A percentile compares a stretch with the other conserved stretches of the same genome.
phyloP scores from a whole-genome alignment of 352 stramenopile genomes.

The Globisporangium yorkense region DNA sequence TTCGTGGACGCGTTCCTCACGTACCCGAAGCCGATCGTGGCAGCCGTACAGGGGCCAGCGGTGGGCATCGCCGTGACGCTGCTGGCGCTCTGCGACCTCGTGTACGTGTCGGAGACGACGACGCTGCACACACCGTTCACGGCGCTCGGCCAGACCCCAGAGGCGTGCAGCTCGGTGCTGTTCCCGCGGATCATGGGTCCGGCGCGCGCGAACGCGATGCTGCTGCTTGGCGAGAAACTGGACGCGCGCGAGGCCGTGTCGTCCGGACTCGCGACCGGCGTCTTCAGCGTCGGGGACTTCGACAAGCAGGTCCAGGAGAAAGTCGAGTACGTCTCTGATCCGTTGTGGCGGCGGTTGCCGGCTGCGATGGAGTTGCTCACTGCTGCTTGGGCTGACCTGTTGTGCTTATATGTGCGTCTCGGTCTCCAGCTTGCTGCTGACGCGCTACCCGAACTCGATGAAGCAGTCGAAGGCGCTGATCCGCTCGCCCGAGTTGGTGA shows the following conservation, averaged over 20 bases:
- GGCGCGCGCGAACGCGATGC: slow-evolving; percentile 48
- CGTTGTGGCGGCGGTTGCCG: neutral
- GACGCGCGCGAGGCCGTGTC: slow-evolving; percentile 46
- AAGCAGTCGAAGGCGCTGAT: slow-evolving; percentile 61
- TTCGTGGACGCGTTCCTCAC: slow-evolving; percentile 75
- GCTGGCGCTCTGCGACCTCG: slow-evolving; percentile 85
- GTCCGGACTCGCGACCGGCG: slow-evolving; percentile 40
- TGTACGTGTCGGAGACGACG: slow-evolving; percentile 81
- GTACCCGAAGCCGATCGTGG: slow-evolving; percentile 89
- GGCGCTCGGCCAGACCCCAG: slow-evolving; percentile 82
- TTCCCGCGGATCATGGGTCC: slow-evolving; percentile 85
- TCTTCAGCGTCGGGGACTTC: slow-evolving; percentile 60
- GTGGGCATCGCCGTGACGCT: slow-evolving; percentile 89
- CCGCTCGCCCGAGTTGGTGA: slow-evolving; percentile 31
- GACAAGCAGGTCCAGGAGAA: slow-evolving; percentile 45
- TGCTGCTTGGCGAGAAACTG: slow-evolving; percentile 86
- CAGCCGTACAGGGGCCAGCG: slow-evolving; percentile 86
- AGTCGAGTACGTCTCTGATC: slow-evolving; percentile 38
- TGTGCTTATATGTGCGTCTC: neutral
- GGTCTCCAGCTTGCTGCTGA: slow-evolving; percentile 37
- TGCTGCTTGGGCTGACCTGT: no score
- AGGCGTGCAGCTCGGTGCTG: slow-evolving; percentile 86
- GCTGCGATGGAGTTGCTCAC: no score
- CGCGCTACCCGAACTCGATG: slow-evolving; percentile 58
- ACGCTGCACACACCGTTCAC: slow-evolving; percentile 93